A percentile compares a stretch with the other conserved stretches of the same genome.
These are phyloP conservation scores for Chaetothyriales sp. DNA, from an alignment of 2,329 filamentous ascomycete species.

Conservation along the genomic window DNA sequence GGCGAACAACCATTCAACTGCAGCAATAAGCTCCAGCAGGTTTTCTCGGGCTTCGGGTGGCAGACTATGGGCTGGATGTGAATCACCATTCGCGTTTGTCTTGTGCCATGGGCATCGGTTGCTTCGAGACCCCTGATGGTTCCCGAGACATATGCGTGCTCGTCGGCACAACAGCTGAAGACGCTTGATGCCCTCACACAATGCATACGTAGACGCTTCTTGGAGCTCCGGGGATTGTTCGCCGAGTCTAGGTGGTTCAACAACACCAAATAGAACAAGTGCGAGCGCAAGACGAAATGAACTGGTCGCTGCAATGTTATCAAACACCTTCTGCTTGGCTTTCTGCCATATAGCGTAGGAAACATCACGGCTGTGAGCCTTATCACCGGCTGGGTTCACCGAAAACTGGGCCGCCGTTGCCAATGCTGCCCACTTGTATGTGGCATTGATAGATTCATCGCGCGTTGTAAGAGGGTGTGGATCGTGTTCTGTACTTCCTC, in stretches of 20 bases:
- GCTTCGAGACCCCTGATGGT: too few relatives aligned
- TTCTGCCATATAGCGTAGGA: slow-evolving; percentile 5
- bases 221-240: not conserved
- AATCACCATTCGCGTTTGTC: too few relatives aligned
- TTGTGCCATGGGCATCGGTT: too few relatives aligned
- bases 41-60: not conserved
- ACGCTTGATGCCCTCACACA: not conserved
- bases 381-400: not conserved
- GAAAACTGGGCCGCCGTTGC: slow-evolving; percentile 8
- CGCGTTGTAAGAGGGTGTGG: not conserved
- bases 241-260: not conserved
- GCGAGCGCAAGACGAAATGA: slow-evolving; percentile 1
- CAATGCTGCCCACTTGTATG: slow-evolving; percentile 9
- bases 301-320: slow-evolving; percentile 3
- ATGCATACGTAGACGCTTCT: not conserved
- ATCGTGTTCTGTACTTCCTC: not conserved
- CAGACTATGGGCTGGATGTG: too few relatives aligned
- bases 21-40: not conserved
- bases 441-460: slow-evolving; percentile 4
- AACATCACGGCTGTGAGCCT: slow-evolving; percentile 2
- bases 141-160: not conserved
- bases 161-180: not conserved
- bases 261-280: slow-evolving; percentile 1
- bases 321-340: slow-evolving; percentile 8
- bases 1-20: not conserved